Conservation (phyloP, 2,329 filamentous ascomycete genomes). For the Diaporthe helianthi region DNA sequence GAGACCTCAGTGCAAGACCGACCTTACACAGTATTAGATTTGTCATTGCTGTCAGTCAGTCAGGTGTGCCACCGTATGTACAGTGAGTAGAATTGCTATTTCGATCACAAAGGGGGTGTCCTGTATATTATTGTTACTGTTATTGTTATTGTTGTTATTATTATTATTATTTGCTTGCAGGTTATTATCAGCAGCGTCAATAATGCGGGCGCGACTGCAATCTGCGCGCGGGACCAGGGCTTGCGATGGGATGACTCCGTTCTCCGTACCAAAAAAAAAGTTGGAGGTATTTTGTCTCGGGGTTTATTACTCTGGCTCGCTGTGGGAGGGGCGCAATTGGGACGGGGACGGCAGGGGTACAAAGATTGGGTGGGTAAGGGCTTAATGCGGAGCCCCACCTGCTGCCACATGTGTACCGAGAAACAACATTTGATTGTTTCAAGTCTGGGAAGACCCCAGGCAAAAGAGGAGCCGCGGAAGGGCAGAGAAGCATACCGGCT, state of each 20-base stretch:
- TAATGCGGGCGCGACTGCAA: conserved; percentile 16
- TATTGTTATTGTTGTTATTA: too few relatives aligned
- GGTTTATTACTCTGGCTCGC: background rate
- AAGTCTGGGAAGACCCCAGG: conserved; percentile 12
- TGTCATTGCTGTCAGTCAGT: conserved; percentile 5
- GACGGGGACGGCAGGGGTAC: background rate
- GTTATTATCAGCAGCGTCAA: conserved; percentile 5
- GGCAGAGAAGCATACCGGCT: conserved; percentile 17
- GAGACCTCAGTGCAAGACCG: background rate
- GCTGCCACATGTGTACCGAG: conserved; percentile 26
- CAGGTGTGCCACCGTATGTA: too few relatives aligned
- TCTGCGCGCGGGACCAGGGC: conserved; percentile 11
- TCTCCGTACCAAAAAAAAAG: background rate
- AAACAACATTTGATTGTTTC: conserved; percentile 33
- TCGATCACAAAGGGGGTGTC: conserved; percentile 6
- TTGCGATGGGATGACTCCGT: too few relatives aligned
- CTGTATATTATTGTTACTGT: too few relatives aligned
- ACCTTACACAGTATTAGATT: too few relatives aligned
- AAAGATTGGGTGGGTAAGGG: conserved; percentile 25
- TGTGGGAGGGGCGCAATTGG: background rate
- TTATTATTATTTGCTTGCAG: background rate
- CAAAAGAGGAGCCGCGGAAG: conserved; percentile 31
- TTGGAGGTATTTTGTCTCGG: conserved; percentile 16
- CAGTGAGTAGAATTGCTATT: background rate
- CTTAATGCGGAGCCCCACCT: conserved; percentile 27